phyloP scores from a whole-genome alignment of 306 rosid species.

The Ceratonia siliqua region DNA sequence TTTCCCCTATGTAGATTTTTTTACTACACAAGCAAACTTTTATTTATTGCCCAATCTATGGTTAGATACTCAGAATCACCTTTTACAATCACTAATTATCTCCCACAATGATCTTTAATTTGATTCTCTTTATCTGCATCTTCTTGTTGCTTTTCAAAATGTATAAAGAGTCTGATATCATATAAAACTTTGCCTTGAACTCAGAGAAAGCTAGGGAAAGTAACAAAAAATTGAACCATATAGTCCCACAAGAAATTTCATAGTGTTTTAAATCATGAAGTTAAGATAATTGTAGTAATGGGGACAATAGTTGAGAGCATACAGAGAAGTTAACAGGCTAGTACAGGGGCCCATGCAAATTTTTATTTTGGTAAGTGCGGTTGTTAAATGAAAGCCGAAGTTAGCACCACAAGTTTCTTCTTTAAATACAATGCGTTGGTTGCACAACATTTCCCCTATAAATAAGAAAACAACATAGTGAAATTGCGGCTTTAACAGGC shows the following conservation, averaged over 20 bases:
- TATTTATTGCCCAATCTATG: not conserved
- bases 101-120: not conserved
- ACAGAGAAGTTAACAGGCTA: not conserved
- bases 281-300: not conserved
- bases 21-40: not conserved
- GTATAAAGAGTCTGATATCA: not conserved
- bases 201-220: constrained; percentile 1
- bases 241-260: not conserved
- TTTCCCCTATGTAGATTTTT: not conserved
- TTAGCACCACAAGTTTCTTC: not conserved
- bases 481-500: not conserved
- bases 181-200: not conserved
- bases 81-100: not conserved
- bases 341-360: not conserved
- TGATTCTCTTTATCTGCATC: not conserved
- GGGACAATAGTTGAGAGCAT: not conserved
- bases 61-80: not conserved
- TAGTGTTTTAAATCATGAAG: not conserved
- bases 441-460: not conserved
- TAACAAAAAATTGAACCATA: not conserved
- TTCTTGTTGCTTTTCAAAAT: not conserved
- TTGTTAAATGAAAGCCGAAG: constrained; percentile 7
- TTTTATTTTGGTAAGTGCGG: not conserved
- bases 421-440: not conserved
- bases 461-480: not conserved